Evolutionary conservation across 2,329 filamentous ascomycete species (phyloP), one percentile per base, ranked within the genome.

Genomic region (Geosmithia putterillii): DNA sequence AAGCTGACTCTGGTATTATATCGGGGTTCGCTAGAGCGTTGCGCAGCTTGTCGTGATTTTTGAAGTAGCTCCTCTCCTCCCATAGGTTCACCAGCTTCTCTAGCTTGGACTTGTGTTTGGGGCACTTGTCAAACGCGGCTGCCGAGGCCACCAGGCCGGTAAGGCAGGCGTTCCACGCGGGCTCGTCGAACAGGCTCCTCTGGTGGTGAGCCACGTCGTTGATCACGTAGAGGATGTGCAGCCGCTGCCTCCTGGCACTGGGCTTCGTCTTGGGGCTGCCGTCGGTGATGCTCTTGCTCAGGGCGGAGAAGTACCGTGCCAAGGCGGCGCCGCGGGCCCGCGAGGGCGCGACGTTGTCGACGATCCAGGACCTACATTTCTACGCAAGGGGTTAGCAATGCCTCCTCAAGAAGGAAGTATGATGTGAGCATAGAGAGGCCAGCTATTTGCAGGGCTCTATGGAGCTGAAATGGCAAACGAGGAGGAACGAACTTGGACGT

Each of bases 291-390:
- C 52, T 58, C 52, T 71, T 76, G 50, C 83, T 74, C 46, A 90
- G 65, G 40, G 81, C 77, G 47, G 74, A 71, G 48, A 94, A 66
- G 62, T 86, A 94, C 63, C 86, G 89, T 52, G 77, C 83, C 51
- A 94, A 66, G 37, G 81, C 75, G 46, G 69, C 65, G 50, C 78
- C 73, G 53, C 87, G 80, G 51, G 73, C 67, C 45, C 74, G 60
- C 46, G 86, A 92, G 45, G 73, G 72, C 53, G 76, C 70, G 57
- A 90, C 69, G 66, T 87, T 76, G 53, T 74, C 73, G 57, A 88
- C 64, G 55, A 90, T 81, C 86, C 86, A 94, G 64, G 76, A 71
- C 74, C 89, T 94, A 74, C 85, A 89, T 71, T 78, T 84, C 88
- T 94, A n/a, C n/a, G 76, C 6, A 25, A 25, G 23, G 23, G 10